Percentiles rank a stretch among this genome's conserved stretches.
phyloP scores from a whole-genome alignment of 768 basidiomycete genomes.

The Gymnopilus junonius region DNA sequence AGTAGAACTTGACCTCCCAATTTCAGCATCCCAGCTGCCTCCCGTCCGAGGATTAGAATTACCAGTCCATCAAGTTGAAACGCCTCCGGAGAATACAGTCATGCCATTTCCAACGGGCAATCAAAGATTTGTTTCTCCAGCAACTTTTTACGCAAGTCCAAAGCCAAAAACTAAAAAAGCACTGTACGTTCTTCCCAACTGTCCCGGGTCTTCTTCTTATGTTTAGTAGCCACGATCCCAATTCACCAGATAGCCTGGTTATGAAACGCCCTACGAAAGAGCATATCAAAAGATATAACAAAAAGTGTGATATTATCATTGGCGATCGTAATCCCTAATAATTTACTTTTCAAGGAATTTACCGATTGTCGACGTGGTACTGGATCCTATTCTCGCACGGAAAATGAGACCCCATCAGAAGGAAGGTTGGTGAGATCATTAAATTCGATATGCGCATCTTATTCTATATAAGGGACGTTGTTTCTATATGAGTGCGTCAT shows the following conservation, averaged over 20 bases:
- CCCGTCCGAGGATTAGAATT: conserved; percentile 25
- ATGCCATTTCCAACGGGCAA: conserved; percentile 20
- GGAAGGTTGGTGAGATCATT: conserved; percentile 58
- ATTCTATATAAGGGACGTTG: conserved; percentile 56
- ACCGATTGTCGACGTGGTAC: conserved; percentile 78
- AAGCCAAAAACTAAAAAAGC: conserved; percentile 45
- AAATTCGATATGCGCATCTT: background rate
- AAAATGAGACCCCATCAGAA: conserved; percentile 87
- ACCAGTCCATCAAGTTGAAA: background rate
- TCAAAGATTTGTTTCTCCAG: conserved; percentile 49
- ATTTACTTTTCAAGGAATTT: conserved; percentile 47
- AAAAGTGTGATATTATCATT: conserved; percentile 50
- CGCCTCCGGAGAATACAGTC: background rate
- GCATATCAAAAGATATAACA: conserved; percentile 70
- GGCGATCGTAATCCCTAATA: conserved; percentile 6
- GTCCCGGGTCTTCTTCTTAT: background rate
- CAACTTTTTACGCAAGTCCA: conserved; percentile 63
- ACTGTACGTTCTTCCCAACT: conserved; percentile 44
- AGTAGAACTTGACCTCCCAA: conserved; percentile 59
- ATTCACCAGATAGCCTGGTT: conserved; percentile 76
- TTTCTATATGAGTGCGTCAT: conserved; percentile 97
- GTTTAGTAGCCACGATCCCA: conserved; percentile 73
- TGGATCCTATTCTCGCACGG: conserved; percentile 84
- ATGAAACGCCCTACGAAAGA: conserved; percentile 80
- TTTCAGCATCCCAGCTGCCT: conserved; percentile 58